Conservation (phyloP, 495 filamentous ascomycete genomes). For the Melanomma pulvis-pyrius region DNA sequence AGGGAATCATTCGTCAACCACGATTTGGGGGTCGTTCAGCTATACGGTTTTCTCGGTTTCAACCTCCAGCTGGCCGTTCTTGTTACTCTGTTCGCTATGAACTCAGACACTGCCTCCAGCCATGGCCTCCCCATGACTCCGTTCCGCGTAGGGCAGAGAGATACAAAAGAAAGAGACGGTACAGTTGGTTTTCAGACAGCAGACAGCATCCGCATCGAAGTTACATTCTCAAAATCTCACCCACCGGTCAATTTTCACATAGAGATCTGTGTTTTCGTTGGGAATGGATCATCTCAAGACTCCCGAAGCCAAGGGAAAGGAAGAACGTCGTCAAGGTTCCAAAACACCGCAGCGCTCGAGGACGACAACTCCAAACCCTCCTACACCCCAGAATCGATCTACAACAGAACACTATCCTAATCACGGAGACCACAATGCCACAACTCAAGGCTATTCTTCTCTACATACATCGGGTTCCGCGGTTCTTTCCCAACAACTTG, state of each 20-base stretch:
- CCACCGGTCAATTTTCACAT: background rate
- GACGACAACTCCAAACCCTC: background rate
- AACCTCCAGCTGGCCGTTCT: background rate
- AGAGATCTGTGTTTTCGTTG: background rate
- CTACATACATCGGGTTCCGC: constrained; percentile 4
- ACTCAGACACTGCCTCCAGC: background rate
- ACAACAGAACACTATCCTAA: constrained; percentile 15
- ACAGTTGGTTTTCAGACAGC: background rate
- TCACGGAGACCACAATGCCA: background rate
- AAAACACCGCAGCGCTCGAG: constrained; percentile 1
- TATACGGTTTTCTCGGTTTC: background rate
- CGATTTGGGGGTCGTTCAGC: background rate
- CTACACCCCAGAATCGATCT: background rate
- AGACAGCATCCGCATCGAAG: background rate
- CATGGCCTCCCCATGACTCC: background rate
- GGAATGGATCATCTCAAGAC: background rate
- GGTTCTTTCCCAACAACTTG: constrained; percentile 13
- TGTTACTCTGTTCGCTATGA: background rate
- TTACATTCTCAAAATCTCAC: background rate
- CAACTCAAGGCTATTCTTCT: constrained; percentile 1
- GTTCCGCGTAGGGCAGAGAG: background rate
- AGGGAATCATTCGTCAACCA: background rate
- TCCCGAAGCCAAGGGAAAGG: constrained; percentile 1
- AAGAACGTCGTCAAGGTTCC: background rate
- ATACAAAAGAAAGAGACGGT: background rate